Conservation (phyloP, 306 rosid species). For the Adenanthera pavonina region DNA sequence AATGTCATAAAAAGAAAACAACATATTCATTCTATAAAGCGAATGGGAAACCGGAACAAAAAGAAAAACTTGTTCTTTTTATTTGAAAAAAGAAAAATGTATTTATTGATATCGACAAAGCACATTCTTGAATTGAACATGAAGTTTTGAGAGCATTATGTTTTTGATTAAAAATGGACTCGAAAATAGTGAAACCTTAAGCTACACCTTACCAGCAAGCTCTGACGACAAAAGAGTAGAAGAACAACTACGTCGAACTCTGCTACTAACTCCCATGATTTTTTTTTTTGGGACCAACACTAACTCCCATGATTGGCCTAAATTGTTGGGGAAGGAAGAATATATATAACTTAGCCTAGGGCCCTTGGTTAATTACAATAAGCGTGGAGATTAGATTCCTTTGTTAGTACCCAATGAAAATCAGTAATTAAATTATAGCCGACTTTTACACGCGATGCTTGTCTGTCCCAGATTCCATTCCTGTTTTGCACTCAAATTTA, state of each 20-base stretch:
- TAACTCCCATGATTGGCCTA: constrained; percentile 2
- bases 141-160: no score
- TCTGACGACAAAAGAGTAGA: neutral
- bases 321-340: neutral
- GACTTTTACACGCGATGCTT: constrained; percentile 36
- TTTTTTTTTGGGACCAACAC: no score
- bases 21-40: no score
- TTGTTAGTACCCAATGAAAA: constrained; percentile 33
- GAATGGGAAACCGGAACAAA: no score
- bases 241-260: no score
- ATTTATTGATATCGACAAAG: neutral
- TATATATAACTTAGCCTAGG: neutral
- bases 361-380: neutral
- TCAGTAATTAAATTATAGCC: neutral
- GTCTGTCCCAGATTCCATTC: constrained; percentile 40
- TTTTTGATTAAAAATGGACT: neutral
- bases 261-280: neutral
- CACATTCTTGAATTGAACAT: neutral
- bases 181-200: neutral
- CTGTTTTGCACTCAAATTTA: constrained; percentile 16
- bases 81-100: neutral
- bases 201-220: neutral
- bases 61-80: no score
- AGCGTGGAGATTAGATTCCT: constrained; percentile 31
- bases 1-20: no score